These are phyloP conservation scores for Acanthamoeba royreba DNA, from an alignment of 208 protist genomes.

Conservation along the genomic window DNA sequence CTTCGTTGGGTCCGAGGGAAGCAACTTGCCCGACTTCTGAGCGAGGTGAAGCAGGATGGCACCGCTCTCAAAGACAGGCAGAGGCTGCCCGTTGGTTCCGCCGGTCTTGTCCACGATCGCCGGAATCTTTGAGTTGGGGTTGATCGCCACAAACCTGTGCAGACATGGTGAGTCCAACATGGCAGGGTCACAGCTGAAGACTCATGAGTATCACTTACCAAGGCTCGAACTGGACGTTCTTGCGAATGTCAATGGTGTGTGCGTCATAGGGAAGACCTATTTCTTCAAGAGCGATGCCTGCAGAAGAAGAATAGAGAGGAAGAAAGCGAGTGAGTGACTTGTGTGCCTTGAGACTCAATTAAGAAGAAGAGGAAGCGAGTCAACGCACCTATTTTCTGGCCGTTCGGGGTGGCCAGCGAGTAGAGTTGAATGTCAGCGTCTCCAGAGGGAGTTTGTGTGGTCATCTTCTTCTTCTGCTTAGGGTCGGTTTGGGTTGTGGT, in stretches of 20 bases:
- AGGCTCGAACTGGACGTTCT: slow-evolving; percentile 54
- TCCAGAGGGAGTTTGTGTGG: neutral
- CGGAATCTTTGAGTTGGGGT: slow-evolving; percentile 84
- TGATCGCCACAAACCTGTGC: slow-evolving; percentile 68
- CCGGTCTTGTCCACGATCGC: slow-evolving; percentile 69
- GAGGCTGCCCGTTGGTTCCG: slow-evolving; percentile 29
- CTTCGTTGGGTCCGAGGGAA: slow-evolving; percentile 55
- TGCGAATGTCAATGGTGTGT: slow-evolving; percentile 64
- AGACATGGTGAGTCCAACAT: neutral
- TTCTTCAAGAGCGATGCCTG: slow-evolving; percentile 64
- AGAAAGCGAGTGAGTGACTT: neutral
- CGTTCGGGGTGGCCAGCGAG: slow-evolving; percentile 67
- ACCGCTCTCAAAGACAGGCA: slow-evolving; percentile 80
- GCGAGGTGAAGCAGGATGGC: slow-evolving; percentile 83
- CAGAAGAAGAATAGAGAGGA: neutral
- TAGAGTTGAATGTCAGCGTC: slow-evolving; percentile 51
- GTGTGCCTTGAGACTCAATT: neutral
- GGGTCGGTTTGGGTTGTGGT: neutral
- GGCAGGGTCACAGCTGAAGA: neutral
- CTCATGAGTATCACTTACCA: neutral
- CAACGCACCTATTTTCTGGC: slow-evolving; percentile 51
- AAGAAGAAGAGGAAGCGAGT: neutral
- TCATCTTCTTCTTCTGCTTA: neutral
- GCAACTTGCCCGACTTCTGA: slow-evolving; percentile 74
- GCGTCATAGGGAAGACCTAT: slow-evolving; percentile 64